Percentiles rank a stretch among this genome's conserved stretches.
Evolutionary conservation across 495 filamentous ascomycete species (phyloP).

Genomic region (Cairneyella variabilis): DNA sequence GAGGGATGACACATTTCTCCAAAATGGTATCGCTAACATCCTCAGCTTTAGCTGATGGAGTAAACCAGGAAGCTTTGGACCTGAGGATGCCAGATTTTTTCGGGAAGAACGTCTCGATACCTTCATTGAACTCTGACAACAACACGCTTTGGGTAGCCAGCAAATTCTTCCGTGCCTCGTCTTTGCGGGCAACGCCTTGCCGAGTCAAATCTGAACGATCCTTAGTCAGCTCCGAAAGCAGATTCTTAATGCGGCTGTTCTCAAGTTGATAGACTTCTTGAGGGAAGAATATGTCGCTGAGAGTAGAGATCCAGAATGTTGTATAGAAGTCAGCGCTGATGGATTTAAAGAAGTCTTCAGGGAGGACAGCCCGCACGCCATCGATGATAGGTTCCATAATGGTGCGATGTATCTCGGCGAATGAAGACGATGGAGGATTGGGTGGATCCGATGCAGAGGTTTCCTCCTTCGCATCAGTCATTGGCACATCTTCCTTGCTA

Average conservation of each 20-base stretch:
- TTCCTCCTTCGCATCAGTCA: constrained; percentile 31
- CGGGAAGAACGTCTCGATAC: constrained; percentile 60
- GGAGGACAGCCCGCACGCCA: constrained; percentile 56
- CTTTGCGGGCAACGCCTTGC: too few species aligned
- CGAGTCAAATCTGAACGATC: too few species aligned
- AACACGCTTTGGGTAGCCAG: constrained; percentile 57
- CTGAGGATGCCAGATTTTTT: constrained; percentile 60
- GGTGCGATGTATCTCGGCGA: constrained; percentile 56
- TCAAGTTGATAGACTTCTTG: constrained; percentile 71
- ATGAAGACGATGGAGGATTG: too few species aligned
- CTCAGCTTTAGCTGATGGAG: constrained; percentile 57
- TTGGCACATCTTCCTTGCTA: constrained; percentile 8
- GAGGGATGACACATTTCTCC: constrained; percentile 86
- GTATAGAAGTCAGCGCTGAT: constrained; percentile 77
- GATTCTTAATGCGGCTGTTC: too few species aligned
- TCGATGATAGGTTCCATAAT: constrained; percentile 74
- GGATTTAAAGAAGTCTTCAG: constrained; percentile 57
- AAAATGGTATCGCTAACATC: constrained; percentile 69
- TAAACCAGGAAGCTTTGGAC: constrained; percentile 81
- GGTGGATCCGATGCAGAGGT: constrained; percentile 14
- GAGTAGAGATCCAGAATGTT: constrained; percentile 88
- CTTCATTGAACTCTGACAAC: constrained; percentile 64
- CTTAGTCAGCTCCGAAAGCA: too few species aligned
- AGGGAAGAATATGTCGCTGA: constrained; percentile 74
- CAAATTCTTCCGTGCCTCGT: too few species aligned